A percentile compares a stretch with the other conserved stretches of the same genome.
phyloP scores from a whole-genome alignment of 192 early-diverging fungal genomes.

The Phlyctochytrium bullatum region DNA sequence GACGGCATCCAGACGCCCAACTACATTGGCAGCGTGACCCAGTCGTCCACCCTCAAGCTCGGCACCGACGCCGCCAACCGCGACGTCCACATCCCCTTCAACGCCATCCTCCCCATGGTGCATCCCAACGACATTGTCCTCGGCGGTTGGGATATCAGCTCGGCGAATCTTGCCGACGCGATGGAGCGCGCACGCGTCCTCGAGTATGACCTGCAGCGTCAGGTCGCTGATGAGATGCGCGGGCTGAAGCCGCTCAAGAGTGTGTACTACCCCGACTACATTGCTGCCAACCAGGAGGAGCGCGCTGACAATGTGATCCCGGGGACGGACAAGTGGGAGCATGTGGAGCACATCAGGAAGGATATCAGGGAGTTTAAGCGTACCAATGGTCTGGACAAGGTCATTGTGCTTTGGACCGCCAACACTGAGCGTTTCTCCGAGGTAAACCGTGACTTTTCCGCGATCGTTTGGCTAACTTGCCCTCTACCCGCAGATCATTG shows the following conservation, averaged over 20 bases:
- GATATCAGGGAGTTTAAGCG: conserved; percentile 96
- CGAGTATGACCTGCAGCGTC: conserved; percentile 94
- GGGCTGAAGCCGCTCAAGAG: conserved; percentile 85
- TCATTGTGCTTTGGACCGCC: conserved; percentile 98
- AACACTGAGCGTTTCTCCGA: conserved; percentile 95
- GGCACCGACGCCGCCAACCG: conserved; percentile 77
- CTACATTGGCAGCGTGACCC: conserved; percentile 97
- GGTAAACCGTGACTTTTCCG: conserved; percentile 32
- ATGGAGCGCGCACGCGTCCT: conserved; percentile 97
- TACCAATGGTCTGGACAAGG: conserved; percentile 81
- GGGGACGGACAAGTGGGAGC: conserved; percentile 79
- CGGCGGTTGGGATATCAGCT: conserved; percentile 98
- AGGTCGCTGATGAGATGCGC: conserved; percentile 78
- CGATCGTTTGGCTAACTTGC: not conserved
- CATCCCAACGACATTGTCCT: conserved; percentile 96
- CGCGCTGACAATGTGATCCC: conserved; percentile 90
- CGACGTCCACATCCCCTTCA: conserved; percentile 93
- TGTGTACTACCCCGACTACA: conserved; percentile 99
- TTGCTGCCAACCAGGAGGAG: conserved; percentile 97
- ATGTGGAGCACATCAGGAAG: conserved; percentile 88
- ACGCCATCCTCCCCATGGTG: conserved; percentile 91
- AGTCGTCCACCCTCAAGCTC: conserved; percentile 94
- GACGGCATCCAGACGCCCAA: conserved; percentile 87
- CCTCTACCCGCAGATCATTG: conserved; percentile 49
- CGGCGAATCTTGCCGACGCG: conserved; percentile 79